Evolutionary conservation across 257 asterid species (phyloP), one percentile per base, ranked within the genome.

Genomic region (Fraxinus pennsylvanica): DNA sequence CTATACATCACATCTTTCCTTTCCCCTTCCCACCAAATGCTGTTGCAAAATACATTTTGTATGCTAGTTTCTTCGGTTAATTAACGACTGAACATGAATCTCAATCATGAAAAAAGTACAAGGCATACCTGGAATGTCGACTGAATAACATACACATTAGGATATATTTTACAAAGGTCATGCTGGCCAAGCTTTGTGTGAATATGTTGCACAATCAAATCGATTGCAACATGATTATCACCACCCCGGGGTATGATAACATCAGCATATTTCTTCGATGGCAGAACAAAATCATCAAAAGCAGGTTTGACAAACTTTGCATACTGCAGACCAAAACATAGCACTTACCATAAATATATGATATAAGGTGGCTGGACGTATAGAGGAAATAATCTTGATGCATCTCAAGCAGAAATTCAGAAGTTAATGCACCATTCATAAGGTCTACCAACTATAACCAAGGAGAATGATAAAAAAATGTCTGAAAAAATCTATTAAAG

Each of bases 241-340:
- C 97, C 98, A 72, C 98, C 99, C 47, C 99, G 96, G 65, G 99
- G 99, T 79, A 96, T 93, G 74, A 96, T 96, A 73, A 96, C 97
- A 92, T 96, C 99, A 75, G 99, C 98, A 81, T 89, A 92, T 76
- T 96, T 96, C 87, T 96, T 96, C 8, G 98, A 96, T 50, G 99
- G 98, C 80, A 96, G 92, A 83, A 96, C 94, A 87, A 96, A 96
- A 84, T 96, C 99, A 36, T 96, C 99, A 84, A 96, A 96, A 73
- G 99, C 99, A 78, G 99, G 99, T 89, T 96, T 96, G 84, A 96
- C 98, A 84, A 96, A 96, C 86, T 96, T 96, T 1, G 97, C 99
- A 86, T 96, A 96, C 99, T 96, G 95, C 76, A 91, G 14, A 81
- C 73, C 68, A 73, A 80, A 76, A 8, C 41, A 85, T 45, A 75